These are phyloP conservation scores for Suillus subaureus DNA, from an alignment of 768 basidiomycete species.

Conservation along the genomic window DNA sequence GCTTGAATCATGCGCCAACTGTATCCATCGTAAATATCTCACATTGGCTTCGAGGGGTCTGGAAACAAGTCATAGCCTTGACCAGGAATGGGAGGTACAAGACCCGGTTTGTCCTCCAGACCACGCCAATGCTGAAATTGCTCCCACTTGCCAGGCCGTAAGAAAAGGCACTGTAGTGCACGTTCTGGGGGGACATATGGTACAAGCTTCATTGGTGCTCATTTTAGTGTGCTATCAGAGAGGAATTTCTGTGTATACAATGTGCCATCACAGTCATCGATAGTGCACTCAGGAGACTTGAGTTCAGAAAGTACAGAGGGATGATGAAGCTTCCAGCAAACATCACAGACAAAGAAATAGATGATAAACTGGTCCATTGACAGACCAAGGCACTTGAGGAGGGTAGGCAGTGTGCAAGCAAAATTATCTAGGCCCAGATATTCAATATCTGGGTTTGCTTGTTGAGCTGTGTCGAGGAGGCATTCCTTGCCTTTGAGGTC, in stretches of 20 bases:
- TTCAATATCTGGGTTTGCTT: background rate
- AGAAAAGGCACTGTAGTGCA: background rate
- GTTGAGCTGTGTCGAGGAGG: background rate
- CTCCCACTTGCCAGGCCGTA: background rate
- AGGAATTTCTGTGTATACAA: background rate
- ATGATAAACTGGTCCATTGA: background rate
- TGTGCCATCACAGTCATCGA: background rate
- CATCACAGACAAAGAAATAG: background rate
- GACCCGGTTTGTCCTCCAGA: background rate
- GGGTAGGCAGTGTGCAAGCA: background rate
- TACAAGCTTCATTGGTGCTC: background rate
- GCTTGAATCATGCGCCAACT: background rate
- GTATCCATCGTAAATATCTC: background rate
- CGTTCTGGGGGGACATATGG: background rate
- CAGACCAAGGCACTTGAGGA: background rate
- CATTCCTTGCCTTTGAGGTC: background rate
- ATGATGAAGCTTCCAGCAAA: background rate
- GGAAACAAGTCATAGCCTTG: background rate
- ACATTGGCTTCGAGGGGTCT: background rate
- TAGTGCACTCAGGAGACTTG: background rate
- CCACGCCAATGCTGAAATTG: background rate
- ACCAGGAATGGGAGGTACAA: background rate
- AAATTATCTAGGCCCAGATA: background rate
- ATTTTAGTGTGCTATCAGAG: background rate
- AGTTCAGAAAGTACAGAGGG: background rate